phyloP scores from a whole-genome alignment of 140 eudicot genomes.

The Anethum foeniculum region DNA sequence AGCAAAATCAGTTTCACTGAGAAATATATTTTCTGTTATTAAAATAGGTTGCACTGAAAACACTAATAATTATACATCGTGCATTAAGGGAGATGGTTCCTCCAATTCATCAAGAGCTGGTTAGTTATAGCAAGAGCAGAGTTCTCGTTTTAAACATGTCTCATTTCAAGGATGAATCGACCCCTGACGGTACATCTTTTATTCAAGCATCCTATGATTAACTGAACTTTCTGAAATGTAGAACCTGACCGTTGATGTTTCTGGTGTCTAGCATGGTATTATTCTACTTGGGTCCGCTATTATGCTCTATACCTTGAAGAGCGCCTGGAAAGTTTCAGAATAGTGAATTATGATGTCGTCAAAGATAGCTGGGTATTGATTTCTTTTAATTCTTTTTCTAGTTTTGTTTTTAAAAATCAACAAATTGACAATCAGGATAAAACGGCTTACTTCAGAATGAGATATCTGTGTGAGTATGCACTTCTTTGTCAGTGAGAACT shows the following conservation, averaged over 20 bases:
- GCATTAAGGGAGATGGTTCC: slow-evolving; percentile 87
- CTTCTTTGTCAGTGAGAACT: background rate
- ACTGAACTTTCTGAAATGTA: background rate
- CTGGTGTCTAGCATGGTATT: slow-evolving; percentile 80
- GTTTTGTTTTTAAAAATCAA: background rate
- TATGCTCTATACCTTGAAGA: slow-evolving; percentile 80
- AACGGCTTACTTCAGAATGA: background rate
- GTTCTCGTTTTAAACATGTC: slow-evolving; percentile 74
- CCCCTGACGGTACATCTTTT: slow-evolving; percentile 57
- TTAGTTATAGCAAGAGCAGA: slow-evolving; percentile 57
- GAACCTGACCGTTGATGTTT: slow-evolving; percentile 7
- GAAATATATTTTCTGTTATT: slow-evolving; percentile 1
- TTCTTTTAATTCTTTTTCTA: background rate
- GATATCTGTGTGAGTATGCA: background rate
- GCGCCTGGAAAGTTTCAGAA: slow-evolving; percentile 69
- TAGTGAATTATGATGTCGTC: slow-evolving; percentile 75
- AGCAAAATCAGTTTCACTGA: slow-evolving; percentile 9
- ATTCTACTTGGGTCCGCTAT: slow-evolving; percentile 79
- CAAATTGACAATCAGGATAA: background rate
- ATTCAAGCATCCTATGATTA: background rate
- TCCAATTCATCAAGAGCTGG: slow-evolving; percentile 68
- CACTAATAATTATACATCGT: slow-evolving; percentile 78
- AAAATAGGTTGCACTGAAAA: slow-evolving; percentile 81
- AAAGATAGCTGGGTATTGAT: slow-evolving; percentile 54
- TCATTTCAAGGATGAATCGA: slow-evolving; percentile 87